Conservation (phyloP, 1,284 basidiomycete species). For the Dichomitus squalens region DNA sequence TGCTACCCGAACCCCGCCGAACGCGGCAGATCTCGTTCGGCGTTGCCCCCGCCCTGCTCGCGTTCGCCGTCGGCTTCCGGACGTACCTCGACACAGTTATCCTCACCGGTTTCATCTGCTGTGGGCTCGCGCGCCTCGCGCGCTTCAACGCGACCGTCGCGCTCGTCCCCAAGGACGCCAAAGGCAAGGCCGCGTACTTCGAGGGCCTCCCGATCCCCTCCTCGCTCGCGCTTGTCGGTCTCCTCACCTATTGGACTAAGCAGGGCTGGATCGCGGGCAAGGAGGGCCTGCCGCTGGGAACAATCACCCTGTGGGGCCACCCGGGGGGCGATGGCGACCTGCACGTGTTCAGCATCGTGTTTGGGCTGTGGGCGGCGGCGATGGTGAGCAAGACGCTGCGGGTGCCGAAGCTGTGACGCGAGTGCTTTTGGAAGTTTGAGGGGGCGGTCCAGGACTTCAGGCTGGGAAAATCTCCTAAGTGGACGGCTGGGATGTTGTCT, state of each 20-base stretch:
- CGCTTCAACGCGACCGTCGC: slow-evolving; percentile 99
- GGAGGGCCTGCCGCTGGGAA: slow-evolving; percentile 76
- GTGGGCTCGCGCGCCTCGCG: slow-evolving; percentile 93
- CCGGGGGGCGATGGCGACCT: slow-evolving; percentile 78
- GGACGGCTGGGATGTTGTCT: neutral
- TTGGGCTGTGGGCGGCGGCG: slow-evolving; percentile 84
- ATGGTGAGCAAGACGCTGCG: slow-evolving; percentile 96
- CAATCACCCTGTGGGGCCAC: slow-evolving; percentile 70
- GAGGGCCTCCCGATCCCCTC: slow-evolving; percentile 98
- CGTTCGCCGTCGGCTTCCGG: slow-evolving; percentile 89
- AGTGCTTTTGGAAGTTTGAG: neutral
- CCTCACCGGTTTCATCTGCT: slow-evolving; percentile 92
- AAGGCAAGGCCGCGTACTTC: slow-evolving; percentile 93
- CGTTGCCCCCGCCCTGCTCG: slow-evolving; percentile 92
- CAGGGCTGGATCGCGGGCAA: slow-evolving; percentile 83
- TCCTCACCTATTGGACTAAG: slow-evolving; percentile 84
- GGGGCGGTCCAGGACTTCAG: neutral
- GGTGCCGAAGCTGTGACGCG: slow-evolving; percentile 69
- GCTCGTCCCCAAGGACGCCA: slow-evolving; percentile 84
- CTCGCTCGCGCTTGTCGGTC: slow-evolving; percentile 78
- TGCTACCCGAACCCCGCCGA: no score
- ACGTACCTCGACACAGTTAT: slow-evolving; percentile 88
- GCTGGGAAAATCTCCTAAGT: neutral
- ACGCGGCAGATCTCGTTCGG: slow-evolving; percentile 87
- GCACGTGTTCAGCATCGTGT: slow-evolving; percentile 74